A percentile compares a stretch with the other conserved stretches of the same genome.
phyloP scores from a whole-genome alignment of 1,284 basidiomycete species.

The Microbotryum intermedium region DNA sequence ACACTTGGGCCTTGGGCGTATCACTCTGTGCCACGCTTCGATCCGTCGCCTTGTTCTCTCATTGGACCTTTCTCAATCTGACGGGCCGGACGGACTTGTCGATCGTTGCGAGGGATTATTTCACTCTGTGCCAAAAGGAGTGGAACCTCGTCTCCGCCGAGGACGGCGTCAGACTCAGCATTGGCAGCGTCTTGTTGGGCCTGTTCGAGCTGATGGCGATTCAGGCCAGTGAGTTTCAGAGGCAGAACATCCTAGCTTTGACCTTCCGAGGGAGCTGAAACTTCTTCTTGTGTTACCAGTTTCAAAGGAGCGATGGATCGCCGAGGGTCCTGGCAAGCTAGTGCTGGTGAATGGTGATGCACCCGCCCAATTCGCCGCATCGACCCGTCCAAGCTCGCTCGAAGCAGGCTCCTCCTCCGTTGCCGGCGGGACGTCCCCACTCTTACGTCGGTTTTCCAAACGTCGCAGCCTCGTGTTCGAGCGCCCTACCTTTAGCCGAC shows the following conservation, averaged over 20 bases:
- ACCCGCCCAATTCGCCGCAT: too few species aligned
- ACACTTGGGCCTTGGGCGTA: slow-evolving; percentile 5
- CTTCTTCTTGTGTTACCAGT: slow-evolving; percentile 3
- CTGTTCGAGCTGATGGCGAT: slow-evolving; percentile 8
- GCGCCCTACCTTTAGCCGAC: background rate
- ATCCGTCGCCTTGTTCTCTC: slow-evolving; percentile 1
- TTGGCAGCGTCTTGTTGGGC: slow-evolving; percentile 4
- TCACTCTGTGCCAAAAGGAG: slow-evolving; percentile 11
- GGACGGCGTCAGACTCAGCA: slow-evolving; percentile 9
- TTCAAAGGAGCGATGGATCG: slow-evolving; percentile 12
- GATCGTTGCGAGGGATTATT: slow-evolving; percentile 10
- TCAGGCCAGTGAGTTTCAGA: slow-evolving; percentile 12
- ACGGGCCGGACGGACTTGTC: slow-evolving; percentile 18
- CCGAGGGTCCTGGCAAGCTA: slow-evolving; percentile 11
- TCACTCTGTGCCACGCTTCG: background rate
- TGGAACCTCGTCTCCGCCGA: slow-evolving; percentile 18
- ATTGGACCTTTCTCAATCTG: slow-evolving; percentile 23
- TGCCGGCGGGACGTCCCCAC: background rate
- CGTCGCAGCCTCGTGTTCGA: background rate
- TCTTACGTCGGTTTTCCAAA: background rate
- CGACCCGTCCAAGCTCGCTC: background rate
- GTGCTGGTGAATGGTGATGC: slow-evolving; percentile 8
- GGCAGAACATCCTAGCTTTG: background rate
- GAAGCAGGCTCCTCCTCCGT: background rate
- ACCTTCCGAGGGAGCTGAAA: background rate